Conservation (phyloP, 2,329 filamentous ascomycete species). For the Neonectria ditissima region DNA sequence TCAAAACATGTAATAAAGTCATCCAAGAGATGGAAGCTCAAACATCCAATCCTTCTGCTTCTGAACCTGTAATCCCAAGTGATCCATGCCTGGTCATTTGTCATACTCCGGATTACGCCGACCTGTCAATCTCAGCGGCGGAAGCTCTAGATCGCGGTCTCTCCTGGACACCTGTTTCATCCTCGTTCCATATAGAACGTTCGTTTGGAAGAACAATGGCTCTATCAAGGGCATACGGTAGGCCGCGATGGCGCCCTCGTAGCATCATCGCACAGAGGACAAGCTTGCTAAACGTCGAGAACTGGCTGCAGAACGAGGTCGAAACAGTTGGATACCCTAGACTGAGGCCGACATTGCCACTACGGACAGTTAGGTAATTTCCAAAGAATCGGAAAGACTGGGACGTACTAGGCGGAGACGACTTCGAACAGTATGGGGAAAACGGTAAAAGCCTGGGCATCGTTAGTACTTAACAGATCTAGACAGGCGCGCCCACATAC, state of each 20-base stretch:
- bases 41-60: neutral
- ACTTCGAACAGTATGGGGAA: conserved; percentile 52
- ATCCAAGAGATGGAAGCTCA: neutral
- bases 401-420: conserved; percentile 49
- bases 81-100: neutral
- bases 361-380: conserved; percentile 23
- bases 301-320: conserved; percentile 47
- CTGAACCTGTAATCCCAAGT: neutral
- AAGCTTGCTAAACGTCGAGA: conserved; percentile 50
- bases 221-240: conserved; percentile 51
- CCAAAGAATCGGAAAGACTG: neutral
- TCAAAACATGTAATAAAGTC: neutral
- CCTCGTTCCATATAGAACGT: conserved; percentile 32
- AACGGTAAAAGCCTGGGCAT: conserved; percentile 43
- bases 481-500: conserved; percentile 25
- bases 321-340: conserved; percentile 48
- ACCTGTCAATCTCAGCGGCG: neutral
- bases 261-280: conserved; percentile 55
- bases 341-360: conserved; percentile 52
- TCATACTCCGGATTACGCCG: neutral
- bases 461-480: neutral
- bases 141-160: conserved; percentile 11
- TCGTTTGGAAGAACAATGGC: conserved; percentile 50
- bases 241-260: conserved; percentile 51
- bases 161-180: conserved; percentile 4